Evolutionary conservation across 2,329 filamentous ascomycete species (phyloP).

Genomic region (Diaporthe longicolla): DNA sequence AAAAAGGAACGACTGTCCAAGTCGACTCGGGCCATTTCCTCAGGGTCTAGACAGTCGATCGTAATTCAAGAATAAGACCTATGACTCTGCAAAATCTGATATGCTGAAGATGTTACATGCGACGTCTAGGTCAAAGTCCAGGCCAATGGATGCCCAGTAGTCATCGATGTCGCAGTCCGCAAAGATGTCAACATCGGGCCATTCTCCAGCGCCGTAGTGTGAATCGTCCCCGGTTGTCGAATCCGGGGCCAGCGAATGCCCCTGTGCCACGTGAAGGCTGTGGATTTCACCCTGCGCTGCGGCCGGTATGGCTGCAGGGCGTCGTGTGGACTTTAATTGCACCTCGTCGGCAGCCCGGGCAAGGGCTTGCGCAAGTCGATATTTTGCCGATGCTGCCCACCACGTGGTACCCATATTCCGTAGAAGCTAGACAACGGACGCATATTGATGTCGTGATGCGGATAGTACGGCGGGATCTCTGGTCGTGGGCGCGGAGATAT

Average conservation of each 20-base stretch:
- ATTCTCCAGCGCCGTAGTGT: background rate
- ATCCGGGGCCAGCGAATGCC: background rate
- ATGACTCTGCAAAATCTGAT: background rate
- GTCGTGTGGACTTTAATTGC: background rate
- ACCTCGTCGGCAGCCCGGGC: constrained; percentile 1
- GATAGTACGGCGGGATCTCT: background rate
- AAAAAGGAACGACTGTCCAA: background rate
- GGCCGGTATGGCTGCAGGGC: background rate
- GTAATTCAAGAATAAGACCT: background rate
- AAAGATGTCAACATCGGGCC: constrained; percentile 15
- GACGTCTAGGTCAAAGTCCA: constrained; percentile 16
- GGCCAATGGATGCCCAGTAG: constrained; percentile 11
- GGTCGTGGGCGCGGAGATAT: background rate
- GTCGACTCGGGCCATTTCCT: background rate
- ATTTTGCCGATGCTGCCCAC: background rate
- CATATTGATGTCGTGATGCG: background rate
- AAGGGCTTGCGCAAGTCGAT: constrained; percentile 9
- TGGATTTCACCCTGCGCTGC: background rate
- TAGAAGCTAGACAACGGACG: background rate
- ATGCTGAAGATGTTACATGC: constrained; percentile 2
- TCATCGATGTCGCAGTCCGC: constrained; percentile 14
- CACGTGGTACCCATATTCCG: background rate
- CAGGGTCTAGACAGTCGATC: background rate
- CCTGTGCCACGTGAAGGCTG: background rate
- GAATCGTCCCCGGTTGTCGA: background rate